These are phyloP conservation scores for Stipa capillata DNA, from an alignment of 176 grass and related monocot genomes.

Conservation along the genomic window DNA sequence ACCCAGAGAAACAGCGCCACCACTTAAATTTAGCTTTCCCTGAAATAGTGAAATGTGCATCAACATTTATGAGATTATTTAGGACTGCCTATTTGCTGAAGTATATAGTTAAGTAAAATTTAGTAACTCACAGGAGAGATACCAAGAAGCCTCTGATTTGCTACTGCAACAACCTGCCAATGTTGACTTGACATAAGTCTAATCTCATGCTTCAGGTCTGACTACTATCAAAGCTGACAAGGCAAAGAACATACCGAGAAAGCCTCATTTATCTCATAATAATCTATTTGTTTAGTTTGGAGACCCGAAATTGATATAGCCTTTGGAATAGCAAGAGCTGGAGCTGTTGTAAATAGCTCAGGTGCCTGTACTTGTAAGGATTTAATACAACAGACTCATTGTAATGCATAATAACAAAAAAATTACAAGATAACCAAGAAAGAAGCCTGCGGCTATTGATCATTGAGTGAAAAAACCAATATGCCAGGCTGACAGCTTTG, in stretches of 20 bases:
- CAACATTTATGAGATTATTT: too few relatives aligned
- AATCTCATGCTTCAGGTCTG: not conserved
- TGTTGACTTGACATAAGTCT: constrained; percentile 7
- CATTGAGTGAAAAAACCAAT: not conserved
- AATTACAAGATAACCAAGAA: not conserved
- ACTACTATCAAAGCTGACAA: not conserved
- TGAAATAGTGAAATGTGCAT: constrained; percentile 14
- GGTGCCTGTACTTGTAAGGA: constrained; percentile 52
- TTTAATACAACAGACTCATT: not conserved
- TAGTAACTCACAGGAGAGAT: constrained; percentile 63
- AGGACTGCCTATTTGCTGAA: not conserved
- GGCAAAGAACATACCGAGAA: constrained; percentile 55
- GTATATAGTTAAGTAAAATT: not conserved
- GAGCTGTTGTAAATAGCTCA: constrained; percentile 84
- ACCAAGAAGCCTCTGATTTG: constrained; percentile 86
- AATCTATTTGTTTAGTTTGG: constrained; percentile 74
- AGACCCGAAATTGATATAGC: constrained; percentile 76
- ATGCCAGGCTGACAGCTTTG: not conserved
- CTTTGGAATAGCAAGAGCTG: constrained; percentile 95
- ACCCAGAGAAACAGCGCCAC: constrained; percentile 92
- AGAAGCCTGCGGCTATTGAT: not conserved
- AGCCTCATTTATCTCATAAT: constrained; percentile 96
- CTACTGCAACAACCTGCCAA: constrained; percentile 80
- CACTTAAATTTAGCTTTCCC: constrained; percentile 81
- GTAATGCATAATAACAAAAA: not conserved